Percentiles rank a stretch among this genome's conserved stretches.
These are phyloP conservation scores for Hymenoscyphus occultus DNA, from an alignment of 2,329 filamentous ascomycete genomes.

Conservation along the genomic window DNA sequence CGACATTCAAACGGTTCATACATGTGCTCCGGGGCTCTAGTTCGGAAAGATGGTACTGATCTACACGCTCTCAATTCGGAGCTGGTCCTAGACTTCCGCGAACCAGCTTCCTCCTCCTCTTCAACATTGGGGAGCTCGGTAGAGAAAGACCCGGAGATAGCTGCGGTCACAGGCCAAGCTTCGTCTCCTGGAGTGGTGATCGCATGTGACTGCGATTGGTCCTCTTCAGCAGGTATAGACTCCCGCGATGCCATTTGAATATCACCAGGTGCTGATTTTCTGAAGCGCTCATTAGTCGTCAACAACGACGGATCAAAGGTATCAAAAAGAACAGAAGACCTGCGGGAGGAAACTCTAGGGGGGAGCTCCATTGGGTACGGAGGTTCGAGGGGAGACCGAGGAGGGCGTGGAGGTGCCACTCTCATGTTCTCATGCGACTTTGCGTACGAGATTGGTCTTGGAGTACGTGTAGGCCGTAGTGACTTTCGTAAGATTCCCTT, in stretches of 20 bases:
- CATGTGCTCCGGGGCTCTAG: slow-evolving; percentile 43
- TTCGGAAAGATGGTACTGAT: slow-evolving; percentile 35
- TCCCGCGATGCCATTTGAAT: slow-evolving; percentile 17
- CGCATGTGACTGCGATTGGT: slow-evolving; percentile 37
- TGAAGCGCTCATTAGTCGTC: slow-evolving; percentile 43
- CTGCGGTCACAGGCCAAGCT: slow-evolving; percentile 44
- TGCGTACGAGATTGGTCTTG: slow-evolving; percentile 33
- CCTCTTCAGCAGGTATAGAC: slow-evolving; percentile 3
- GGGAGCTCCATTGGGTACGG: slow-evolving; percentile 46
- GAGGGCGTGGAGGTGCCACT: slow-evolving; percentile 47
- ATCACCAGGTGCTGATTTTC: slow-evolving; percentile 44
- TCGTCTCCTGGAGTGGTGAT: slow-evolving; percentile 44
- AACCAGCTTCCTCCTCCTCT: slow-evolving; percentile 52
- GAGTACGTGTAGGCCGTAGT: slow-evolving; percentile 20
- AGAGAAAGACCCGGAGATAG: slow-evolving; percentile 25
- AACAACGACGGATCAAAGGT: slow-evolving; percentile 41
- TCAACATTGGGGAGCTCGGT: slow-evolving; percentile 55
- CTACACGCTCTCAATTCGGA: slow-evolving; percentile 32
- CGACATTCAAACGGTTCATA: slow-evolving; percentile 29
- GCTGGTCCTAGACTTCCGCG: slow-evolving; percentile 29
- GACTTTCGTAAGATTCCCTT: slow-evolving; percentile 23
- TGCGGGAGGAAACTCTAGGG: slow-evolving; percentile 54
- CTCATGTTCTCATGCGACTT: slow-evolving; percentile 42
- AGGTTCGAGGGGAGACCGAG: slow-evolving; percentile 44
- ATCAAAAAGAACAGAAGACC: slow-evolving; percentile 44